Conservation (phyloP, 768 basidiomycete species). For the Tulasnella calospora region DNA sequence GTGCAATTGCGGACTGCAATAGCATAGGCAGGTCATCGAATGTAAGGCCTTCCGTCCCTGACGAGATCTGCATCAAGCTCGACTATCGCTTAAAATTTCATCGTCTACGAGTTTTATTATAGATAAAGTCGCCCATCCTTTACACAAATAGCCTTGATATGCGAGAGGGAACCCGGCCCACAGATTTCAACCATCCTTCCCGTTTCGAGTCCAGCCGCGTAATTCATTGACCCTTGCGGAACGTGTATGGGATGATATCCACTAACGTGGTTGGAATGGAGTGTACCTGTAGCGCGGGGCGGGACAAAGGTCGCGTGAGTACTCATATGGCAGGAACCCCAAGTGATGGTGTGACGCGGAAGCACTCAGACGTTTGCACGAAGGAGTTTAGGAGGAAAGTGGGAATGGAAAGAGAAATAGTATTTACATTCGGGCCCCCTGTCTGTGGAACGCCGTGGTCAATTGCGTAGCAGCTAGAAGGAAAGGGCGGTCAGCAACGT, state of each 20-base stretch:
- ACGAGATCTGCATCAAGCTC: not conserved
- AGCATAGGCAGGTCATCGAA: not conserved
- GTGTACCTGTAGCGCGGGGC: constrained; percentile 19
- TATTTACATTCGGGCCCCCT: constrained; percentile 26
- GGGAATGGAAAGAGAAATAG: constrained; percentile 7
- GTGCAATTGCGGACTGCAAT: not conserved
- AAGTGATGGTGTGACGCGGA: not conserved
- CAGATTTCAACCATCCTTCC: not conserved
- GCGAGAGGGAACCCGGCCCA: not conserved
- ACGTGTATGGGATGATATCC: constrained; percentile 9
- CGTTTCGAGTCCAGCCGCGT: constrained; percentile 1
- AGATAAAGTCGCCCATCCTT: not conserved
- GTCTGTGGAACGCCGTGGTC: constrained; percentile 23
- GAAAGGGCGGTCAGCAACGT: constrained; percentile 16
- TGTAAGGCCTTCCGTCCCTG: constrained; percentile 6
- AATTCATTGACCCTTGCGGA: constrained; percentile 11
- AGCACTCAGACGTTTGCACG: constrained; percentile 7
- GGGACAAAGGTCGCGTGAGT: constrained; percentile 13
- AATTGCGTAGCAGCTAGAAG: constrained; percentile 24
- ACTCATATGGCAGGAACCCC: not conserved
- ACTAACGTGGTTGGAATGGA: constrained; percentile 23
- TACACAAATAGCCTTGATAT: not conserved
- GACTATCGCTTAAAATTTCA: not conserved
- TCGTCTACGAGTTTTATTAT: not conserved
- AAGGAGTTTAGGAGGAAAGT: constrained; percentile 12